phyloP scores from a whole-genome alignment of 2,329 filamentous ascomycete genomes.

The Penicillium sp. region DNA sequence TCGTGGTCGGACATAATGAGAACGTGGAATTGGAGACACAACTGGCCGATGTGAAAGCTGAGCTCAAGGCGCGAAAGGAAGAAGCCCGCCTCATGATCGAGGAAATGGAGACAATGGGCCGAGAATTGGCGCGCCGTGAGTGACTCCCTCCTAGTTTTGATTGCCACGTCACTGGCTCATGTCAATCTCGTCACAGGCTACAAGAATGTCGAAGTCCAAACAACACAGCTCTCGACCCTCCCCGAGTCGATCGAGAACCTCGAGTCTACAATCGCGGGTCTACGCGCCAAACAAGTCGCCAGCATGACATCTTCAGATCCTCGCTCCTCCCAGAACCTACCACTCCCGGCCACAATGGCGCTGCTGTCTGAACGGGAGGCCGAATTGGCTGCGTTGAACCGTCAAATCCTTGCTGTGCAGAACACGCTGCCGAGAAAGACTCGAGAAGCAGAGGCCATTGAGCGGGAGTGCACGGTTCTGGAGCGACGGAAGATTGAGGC shows the following conservation, averaged over 20 bases:
- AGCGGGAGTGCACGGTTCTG: constrained; percentile 46
- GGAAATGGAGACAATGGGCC: constrained; percentile 70
- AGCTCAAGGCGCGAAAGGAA: constrained; percentile 76
- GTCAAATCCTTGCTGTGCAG: constrained; percentile 46
- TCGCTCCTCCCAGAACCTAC: constrained; percentile 43
- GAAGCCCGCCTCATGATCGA: constrained; percentile 73
- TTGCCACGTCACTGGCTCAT: background rate
- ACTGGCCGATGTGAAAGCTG: constrained; percentile 68
- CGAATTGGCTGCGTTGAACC: constrained; percentile 45
- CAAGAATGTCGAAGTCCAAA: constrained; percentile 56
- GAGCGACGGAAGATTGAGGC: constrained; percentile 49
- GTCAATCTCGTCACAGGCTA: constrained; percentile 46
- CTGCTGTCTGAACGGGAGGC: constrained; percentile 45
- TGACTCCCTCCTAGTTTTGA: constrained; percentile 3
- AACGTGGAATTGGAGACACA: constrained; percentile 77
- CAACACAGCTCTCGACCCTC: constrained; percentile 52
- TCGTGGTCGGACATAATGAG: constrained; percentile 79
- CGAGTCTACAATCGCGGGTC: constrained; percentile 51
- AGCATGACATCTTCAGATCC: constrained; percentile 58
- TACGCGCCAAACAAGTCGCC: constrained; percentile 62
- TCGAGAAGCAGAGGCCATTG: constrained; percentile 48
- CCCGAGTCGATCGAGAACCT: constrained; percentile 56
- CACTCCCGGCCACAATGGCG: constrained; percentile 44
- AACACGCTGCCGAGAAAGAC: constrained; percentile 48
- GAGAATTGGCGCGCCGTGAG: constrained; percentile 62